Percentiles rank a stretch among this genome's conserved stretches.
Evolutionary conservation across 768 basidiomycete species (phyloP).

Genomic region (Hypholoma sublateritium): DNA sequence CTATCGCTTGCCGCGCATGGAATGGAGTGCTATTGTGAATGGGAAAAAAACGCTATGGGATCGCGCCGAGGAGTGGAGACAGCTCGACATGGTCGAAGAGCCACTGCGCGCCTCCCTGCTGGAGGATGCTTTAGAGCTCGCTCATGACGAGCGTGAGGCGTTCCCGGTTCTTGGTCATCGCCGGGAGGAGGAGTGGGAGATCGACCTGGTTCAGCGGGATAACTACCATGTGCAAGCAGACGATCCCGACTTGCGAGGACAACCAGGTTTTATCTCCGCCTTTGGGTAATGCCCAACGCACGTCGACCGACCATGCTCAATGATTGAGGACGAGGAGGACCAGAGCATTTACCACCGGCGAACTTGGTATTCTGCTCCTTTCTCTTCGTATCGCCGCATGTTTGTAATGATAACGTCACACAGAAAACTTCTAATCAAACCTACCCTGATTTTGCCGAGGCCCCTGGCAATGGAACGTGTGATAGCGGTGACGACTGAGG

Average conservation of each 20-base stretch:
- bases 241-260: conserved; percentile 13
- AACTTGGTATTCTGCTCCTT: too few species aligned
- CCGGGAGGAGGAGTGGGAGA: conserved; percentile 22
- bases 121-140: neutral
- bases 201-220: conserved; percentile 26
- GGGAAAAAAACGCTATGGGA: conserved; percentile 19
- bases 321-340: too few species aligned
- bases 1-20: conserved; percentile 18
- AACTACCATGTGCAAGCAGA: conserved; percentile 15
- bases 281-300: conserved; percentile 5
- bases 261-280: conserved; percentile 7
- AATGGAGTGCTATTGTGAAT: conserved; percentile 22
- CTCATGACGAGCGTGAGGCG: neutral
- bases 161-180: conserved; percentile 4
- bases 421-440: too few species aligned
- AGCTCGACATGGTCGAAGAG: neutral
- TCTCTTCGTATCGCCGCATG: too few species aligned
- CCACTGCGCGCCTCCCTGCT: neutral
- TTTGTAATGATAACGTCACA: too few species aligned
- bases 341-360: too few species aligned
- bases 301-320: neutral
- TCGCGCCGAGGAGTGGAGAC: conserved; percentile 16
- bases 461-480: too few species aligned
- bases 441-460: too few species aligned
- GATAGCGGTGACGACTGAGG: too few species aligned